Evolutionary conservation across 2,329 filamentous ascomycete genomes (phyloP).

Genomic region (Orbilia blumenaviensis): DNA sequence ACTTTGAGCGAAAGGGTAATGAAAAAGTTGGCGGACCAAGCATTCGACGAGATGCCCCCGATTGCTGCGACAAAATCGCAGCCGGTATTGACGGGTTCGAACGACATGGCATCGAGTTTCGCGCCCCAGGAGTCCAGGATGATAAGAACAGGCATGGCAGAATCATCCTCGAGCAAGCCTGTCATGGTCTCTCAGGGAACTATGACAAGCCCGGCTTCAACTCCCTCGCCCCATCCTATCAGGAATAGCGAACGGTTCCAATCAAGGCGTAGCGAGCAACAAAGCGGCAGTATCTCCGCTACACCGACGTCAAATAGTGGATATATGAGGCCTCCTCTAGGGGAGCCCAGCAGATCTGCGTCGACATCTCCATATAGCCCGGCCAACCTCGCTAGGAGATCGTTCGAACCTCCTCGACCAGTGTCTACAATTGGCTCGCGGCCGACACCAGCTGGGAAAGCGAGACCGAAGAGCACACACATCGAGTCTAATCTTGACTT

Average conservation of each 20-base stretch:
- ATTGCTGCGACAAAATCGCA: constrained; percentile 39
- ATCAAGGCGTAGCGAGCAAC: constrained; percentile 63
- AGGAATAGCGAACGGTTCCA: constrained; percentile 64
- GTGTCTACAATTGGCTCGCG: constrained; percentile 71
- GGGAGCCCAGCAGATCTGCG: constrained; percentile 59
- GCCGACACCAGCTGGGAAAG: constrained; percentile 60
- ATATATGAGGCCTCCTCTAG: constrained; percentile 56
- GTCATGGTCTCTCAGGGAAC: constrained; percentile 77
- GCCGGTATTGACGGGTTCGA: constrained; percentile 7
- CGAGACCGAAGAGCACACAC: constrained; percentile 82
- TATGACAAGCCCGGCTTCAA: constrained; percentile 73
- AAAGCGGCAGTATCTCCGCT: constrained; percentile 18
- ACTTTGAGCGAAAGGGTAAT: constrained; percentile 69
- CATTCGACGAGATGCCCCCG: constrained; percentile 69
- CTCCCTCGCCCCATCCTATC: constrained; percentile 9
- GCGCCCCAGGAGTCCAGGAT: constrained; percentile 57
- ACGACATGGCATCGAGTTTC: constrained; percentile 6
- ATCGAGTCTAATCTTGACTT: constrained; percentile 84
- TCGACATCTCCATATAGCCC: constrained; percentile 72
- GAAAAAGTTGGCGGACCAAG: constrained; percentile 82
- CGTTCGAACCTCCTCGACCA: constrained; percentile 69
- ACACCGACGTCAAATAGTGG: constrained; percentile 27
- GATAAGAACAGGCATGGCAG: constrained; percentile 61
- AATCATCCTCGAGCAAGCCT: constrained; percentile 64
- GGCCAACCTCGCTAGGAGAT: constrained; percentile 75